phyloP scores from a whole-genome alignment of 2,329 filamentous ascomycete species.

The Ceratocystis smalleyi region DNA sequence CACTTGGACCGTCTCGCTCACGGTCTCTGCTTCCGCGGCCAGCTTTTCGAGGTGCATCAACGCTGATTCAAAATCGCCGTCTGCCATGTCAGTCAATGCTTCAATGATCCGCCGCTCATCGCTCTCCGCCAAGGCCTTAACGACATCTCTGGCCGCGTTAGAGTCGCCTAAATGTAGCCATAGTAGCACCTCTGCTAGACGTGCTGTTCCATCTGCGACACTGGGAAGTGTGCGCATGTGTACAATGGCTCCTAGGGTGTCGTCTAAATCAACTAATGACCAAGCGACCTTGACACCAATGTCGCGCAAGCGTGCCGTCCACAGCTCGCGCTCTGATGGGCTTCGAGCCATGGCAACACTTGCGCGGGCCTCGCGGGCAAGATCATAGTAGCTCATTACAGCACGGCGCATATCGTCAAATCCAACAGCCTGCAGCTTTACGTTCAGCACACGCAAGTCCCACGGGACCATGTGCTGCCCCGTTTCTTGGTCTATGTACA shows the following conservation, averaged over 20 bases:
- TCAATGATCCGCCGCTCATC: slow-evolving; percentile 36
- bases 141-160: slow-evolving; percentile 44
- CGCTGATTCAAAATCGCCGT: slow-evolving; percentile 55
- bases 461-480: slow-evolving; percentile 63
- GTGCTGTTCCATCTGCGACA: slow-evolving; percentile 27
- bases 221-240: slow-evolving; percentile 49
- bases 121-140: slow-evolving; percentile 25
- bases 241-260: slow-evolving; percentile 60
- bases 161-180: slow-evolving; percentile 68
- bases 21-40: slow-evolving; percentile 24
- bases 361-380: slow-evolving; percentile 60
- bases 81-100: slow-evolving; percentile 63
- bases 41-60: slow-evolving; percentile 44
- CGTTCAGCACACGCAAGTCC: slow-evolving; percentile 67
- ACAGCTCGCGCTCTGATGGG: slow-evolving; percentile 44
- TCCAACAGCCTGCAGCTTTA: slow-evolving; percentile 70
- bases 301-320: slow-evolving; percentile 58
- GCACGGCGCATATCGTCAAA: slow-evolving; percentile 72
- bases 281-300: slow-evolving; percentile 53
- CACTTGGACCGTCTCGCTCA: slow-evolving; percentile 57
- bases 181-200: slow-evolving; percentile 45
- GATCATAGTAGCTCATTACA: slow-evolving; percentile 80
- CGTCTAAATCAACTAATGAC: slow-evolving; percentile 71
- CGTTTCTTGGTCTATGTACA: slow-evolving; percentile 39
- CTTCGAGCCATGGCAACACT: slow-evolving; percentile 34